These are phyloP conservation scores for Saccharomyces mikatae DNA, from an alignment of 805 yeast species.

Conservation along the genomic window DNA sequence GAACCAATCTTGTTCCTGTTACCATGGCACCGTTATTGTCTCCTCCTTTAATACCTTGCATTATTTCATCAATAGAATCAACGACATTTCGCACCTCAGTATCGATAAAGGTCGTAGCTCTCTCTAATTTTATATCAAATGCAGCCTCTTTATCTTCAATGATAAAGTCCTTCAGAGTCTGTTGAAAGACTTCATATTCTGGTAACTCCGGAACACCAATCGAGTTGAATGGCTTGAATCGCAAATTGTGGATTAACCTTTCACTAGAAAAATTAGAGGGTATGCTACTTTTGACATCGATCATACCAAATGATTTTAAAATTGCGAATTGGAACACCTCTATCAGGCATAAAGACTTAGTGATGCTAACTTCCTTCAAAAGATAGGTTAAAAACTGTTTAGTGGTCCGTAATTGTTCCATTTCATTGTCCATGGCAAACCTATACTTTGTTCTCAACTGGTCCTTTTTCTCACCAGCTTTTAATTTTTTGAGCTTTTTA, in stretches of 20 bases:
- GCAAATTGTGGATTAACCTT: conserved; percentile 39
- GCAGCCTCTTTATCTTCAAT: conserved; percentile 12
- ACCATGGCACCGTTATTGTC: conserved; percentile 14
- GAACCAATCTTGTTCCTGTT: conserved; percentile 25
- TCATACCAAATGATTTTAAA: conserved; percentile 18
- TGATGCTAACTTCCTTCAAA: conserved; percentile 16
- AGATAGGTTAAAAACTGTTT: conserved; percentile 21
- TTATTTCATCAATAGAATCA: conserved; percentile 9
- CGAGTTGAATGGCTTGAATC: conserved; percentile 72
- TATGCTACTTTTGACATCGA: conserved; percentile 14
- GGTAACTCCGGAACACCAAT: conserved; percentile 74
- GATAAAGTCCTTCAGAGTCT: conserved; percentile 15
- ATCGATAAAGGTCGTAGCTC: conserved; percentile 12
- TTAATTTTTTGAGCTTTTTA: conserved; percentile 39
- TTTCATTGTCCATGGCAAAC: conserved; percentile 25
- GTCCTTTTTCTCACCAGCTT: conserved; percentile 45
- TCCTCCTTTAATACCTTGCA: conserved; percentile 16
- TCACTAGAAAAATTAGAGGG: conserved; percentile 21
- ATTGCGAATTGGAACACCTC: conserved; percentile 30
- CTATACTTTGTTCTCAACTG: conserved; percentile 31
- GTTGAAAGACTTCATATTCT: conserved; percentile 28
- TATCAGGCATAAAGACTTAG: conserved; percentile 27
- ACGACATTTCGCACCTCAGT: conserved; percentile 13
- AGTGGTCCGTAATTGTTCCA: conserved; percentile 32
- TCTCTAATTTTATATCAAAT: conserved; percentile 12